phyloP scores from a whole-genome alignment of 768 basidiomycete genomes.

The Tricholoma saponaceum region DNA sequence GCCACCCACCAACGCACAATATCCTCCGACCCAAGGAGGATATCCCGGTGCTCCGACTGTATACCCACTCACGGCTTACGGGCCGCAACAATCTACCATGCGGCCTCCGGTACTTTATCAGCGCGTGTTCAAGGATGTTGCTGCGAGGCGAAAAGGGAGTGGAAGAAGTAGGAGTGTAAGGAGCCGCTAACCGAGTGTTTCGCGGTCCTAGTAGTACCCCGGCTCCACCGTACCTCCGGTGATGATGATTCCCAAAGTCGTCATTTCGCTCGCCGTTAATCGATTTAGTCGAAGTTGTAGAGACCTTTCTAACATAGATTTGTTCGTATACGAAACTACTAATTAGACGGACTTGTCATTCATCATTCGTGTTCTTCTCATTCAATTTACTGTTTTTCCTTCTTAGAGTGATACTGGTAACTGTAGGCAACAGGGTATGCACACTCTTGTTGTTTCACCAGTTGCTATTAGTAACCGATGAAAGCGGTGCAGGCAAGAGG shows the following conservation, averaged over 20 bases:
- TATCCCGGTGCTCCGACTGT: constrained; percentile 5
- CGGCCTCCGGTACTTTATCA: constrained; percentile 8
- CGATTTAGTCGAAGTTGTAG: neutral
- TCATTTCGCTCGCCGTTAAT: neutral
- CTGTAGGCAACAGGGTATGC: too few species aligned
- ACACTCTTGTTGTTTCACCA: too few species aligned
- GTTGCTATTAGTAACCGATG: too few species aligned
- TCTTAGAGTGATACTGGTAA: too few species aligned
- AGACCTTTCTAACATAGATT: neutral
- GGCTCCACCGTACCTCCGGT: neutral
- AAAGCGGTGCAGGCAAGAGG: too few species aligned
- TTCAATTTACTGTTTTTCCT: too few species aligned
- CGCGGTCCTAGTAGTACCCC: neutral
- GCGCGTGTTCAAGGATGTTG: constrained; percentile 1
- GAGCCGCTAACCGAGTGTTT: neutral
- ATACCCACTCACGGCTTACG: constrained; percentile 8
- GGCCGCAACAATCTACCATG: constrained; percentile 1
- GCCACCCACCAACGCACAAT: neutral
- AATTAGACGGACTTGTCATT: neutral
- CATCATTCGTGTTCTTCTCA: too few species aligned
- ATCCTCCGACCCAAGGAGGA: constrained; percentile 1
- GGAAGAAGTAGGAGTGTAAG: neutral
- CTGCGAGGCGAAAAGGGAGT: neutral
- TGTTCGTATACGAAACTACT: neutral
- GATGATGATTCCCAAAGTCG: neutral